phyloP scores from a whole-genome alignment of 2,329 filamentous ascomycete species.

The Fusarium fracticaudum region DNA sequence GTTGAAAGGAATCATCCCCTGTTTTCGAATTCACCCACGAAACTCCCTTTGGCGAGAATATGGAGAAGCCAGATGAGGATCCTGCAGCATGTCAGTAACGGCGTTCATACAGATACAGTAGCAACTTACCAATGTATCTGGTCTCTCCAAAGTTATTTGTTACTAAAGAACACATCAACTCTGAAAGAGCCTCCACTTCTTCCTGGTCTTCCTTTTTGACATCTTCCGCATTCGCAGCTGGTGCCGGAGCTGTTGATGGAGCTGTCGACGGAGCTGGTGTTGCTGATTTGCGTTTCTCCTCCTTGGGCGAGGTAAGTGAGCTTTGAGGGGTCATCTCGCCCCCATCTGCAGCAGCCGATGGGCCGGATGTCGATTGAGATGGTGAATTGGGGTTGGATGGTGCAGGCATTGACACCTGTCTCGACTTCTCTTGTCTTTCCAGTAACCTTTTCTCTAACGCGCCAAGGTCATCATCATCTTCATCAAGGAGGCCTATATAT shows the following conservation, averaged over 20 bases:
- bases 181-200: conserved; percentile 87
- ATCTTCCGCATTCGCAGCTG: conserved; percentile 22
- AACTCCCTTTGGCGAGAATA: conserved; percentile 97
- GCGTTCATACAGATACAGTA: not conserved
- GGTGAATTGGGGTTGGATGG: conserved; percentile 63
- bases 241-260: conserved; percentile 4
- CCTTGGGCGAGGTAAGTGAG: conserved; percentile 62
- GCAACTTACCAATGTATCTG: conserved; percentile 82
- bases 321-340: conserved; percentile 61
- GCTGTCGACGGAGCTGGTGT: conserved; percentile 30
- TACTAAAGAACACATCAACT: conserved; percentile 99
- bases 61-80: conserved; percentile 96
- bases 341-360: conserved; percentile 49
- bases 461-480: conserved; percentile 88
- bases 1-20: conserved; percentile 92
- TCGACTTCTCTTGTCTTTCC: conserved; percentile 64
- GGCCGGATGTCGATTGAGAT: conserved; percentile 56
- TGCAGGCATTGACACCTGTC: conserved; percentile 58
- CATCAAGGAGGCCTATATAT: conserved; percentile 75
- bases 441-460: conserved; percentile 82
- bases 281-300: conserved; percentile 45
- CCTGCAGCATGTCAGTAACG: conserved; percentile 60
- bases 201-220: conserved; percentile 51
- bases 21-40: conserved; percentile 99
- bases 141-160: conserved; percentile 96